Evolutionary conservation across 805 yeast species (phyloP), one percentile per base, ranked within the genome.

Genomic region (Ascoidea asiatica): DNA sequence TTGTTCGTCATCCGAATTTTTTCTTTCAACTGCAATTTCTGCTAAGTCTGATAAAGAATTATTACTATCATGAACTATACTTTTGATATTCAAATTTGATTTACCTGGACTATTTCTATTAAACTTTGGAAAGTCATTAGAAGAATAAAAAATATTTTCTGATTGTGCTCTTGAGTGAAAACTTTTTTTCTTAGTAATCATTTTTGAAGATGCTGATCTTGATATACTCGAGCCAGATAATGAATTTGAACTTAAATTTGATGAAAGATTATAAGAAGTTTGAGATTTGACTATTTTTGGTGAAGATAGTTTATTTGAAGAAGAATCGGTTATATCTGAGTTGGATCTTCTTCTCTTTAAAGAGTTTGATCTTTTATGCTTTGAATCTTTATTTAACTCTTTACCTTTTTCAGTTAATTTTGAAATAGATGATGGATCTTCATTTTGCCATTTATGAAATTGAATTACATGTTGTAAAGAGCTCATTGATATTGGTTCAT

Each of bases 381-480:
- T 20, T 33, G 20, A 19, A 35, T 46, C 29, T 19, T 40, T 11
- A 18, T 6, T 5, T 15, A 2, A 19, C 13, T 33, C 19, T 35
- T 21, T n/a, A 6, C 38, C 37, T 19, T 18, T 17, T 36, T 46
- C 42, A n/a, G 43, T 46, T 33, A 43, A 43, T 3, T 42, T 41
- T 39, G 37, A 37, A 39, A 41, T 40, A 22, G 46, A 44, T 5
- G 41, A 46, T 8, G 50, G 50, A 21, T 54, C 57, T 41, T 64
- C 70, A 0, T 76, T 77, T 46, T 68, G 68, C 78, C 79, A 74
- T 54, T 74, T 79, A 51, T 73, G 77, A 55, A 74, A 73, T 51
- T 73, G 79, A 29, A 73, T 69, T 6, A 72, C 61, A 47, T 71
- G 75, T 53, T 72, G 77, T 48, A 69, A 64, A 13, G 57, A 47